Base-by-base conservation (phyloP, 257 asterid genomes). In the Solanum lycopersicoides region DNA sequence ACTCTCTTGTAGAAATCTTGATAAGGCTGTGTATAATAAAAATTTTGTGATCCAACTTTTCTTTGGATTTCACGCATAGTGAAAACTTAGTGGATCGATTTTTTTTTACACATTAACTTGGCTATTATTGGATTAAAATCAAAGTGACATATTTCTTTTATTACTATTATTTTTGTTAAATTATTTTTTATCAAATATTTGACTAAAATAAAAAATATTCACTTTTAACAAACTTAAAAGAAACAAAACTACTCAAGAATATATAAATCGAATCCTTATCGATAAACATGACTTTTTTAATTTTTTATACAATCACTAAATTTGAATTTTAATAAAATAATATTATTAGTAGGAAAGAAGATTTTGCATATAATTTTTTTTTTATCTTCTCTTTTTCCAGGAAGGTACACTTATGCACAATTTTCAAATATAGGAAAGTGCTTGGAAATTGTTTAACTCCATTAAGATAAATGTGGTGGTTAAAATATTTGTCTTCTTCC, bases 391-490 rank as follows among this genome's bases (percentile, higher is more conserved):
- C 30, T 50, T 47, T 50, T 50, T 50, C 85, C n/a, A 12, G 30
- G 69, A 80, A 80, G 44, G 30, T 80, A 47, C 68, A 80, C 4
- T 80, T 47, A 6, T 47, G 42, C 68, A 80, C 42, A 18, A 79
- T 25, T 45, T 79, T 79, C 84, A 79, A 20, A 28, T 79, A 28
- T 45, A 74, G 82, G 79, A 21, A 37, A 37, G 53, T 74, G 53
- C 82, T 4, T 12, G 16, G 82, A 73, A 73, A 37, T 35, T 18
- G 28, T 18, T 35, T 10, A 73, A 73, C 28, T 35, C 28, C 25
- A 34, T 4, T 18, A 44, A 44, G 23, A 77, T 47, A 13, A 25
- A 44, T 44, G 13, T 42, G 23, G 23, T n/a, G 45, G 20, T 41
- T 12, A 12, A 23, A 23, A 41, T 23, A 12, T 1, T 41, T 75